These are phyloP conservation scores for Colletotrichum tropicicola DNA, from an alignment of 2,329 filamentous ascomycete genomes.

Conservation along the genomic window DNA sequence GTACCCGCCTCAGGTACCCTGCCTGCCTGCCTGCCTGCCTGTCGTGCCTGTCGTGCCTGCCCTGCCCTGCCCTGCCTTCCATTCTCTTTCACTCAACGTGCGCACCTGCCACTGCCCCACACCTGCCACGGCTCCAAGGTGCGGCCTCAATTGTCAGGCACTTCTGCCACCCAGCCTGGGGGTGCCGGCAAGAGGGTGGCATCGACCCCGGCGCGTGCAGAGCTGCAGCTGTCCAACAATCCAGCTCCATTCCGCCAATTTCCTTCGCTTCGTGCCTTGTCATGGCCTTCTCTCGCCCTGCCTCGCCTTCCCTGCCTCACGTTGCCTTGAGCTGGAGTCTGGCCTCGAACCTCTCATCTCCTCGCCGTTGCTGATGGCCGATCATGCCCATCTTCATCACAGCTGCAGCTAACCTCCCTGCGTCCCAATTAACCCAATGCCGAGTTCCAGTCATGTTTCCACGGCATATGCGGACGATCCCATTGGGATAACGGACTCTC, in stretches of 20 bases:
- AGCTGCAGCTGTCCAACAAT: not conserved
- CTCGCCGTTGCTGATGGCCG: conserved; percentile 1
- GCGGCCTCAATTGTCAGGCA: too few relatives aligned
- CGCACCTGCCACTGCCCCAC: too few relatives aligned
- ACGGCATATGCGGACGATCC: conserved; percentile 2
- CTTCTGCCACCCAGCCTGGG: too few relatives aligned
- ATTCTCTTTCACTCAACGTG: too few relatives aligned
- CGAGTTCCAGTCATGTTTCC: conserved; percentile 9
- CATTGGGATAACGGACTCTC: too few relatives aligned
- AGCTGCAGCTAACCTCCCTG: conserved; percentile 20
- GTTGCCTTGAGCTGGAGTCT: conserved; percentile 14
- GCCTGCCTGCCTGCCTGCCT: too few relatives aligned
- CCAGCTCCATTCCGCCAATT: not conserved
- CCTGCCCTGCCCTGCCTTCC: too few relatives aligned
- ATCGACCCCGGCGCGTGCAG: too few relatives aligned
- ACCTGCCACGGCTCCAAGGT: too few relatives aligned
- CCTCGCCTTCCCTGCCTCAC: not conserved
- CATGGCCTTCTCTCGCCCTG: not conserved
- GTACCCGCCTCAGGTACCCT: too few relatives aligned
- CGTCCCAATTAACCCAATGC: conserved; percentile 14
- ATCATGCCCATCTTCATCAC: conserved; percentile 27
- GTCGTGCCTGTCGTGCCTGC: too few relatives aligned
- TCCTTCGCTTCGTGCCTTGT: not conserved
- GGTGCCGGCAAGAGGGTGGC: too few relatives aligned
- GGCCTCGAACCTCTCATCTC: conserved; percentile 12